phyloP scores from a whole-genome alignment of 805 yeast species.

The Hanseniaspora lindneri region DNA sequence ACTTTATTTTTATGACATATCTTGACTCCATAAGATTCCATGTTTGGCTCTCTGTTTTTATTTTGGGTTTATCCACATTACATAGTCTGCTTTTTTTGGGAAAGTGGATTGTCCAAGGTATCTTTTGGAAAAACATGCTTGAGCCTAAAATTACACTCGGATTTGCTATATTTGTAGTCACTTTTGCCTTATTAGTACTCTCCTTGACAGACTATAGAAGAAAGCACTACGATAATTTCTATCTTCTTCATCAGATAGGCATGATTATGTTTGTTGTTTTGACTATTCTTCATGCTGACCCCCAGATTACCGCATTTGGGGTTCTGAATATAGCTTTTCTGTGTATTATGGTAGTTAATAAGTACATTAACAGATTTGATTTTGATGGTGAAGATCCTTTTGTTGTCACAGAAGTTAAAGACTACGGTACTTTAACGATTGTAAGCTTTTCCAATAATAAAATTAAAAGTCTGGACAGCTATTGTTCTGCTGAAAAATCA shows the following conservation, averaged over 20 bases:
- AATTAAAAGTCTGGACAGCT: constrained; percentile 20
- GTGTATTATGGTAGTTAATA: constrained; percentile 16
- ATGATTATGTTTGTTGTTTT: constrained; percentile 36
- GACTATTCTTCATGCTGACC: constrained; percentile 55
- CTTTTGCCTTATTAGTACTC: constrained; percentile 32
- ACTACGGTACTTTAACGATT: constrained; percentile 18
- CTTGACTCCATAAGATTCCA: constrained; percentile 47
- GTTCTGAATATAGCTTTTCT: constrained; percentile 21
- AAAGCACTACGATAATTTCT: constrained; percentile 41
- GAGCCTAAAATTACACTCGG: constrained; percentile 41
- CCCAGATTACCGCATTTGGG: constrained; percentile 40
- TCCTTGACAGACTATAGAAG: constrained; percentile 38
- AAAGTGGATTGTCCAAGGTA: constrained; percentile 35
- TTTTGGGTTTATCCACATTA: constrained; percentile 34
- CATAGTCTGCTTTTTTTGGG: constrained; percentile 45
- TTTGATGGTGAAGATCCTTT: constrained; percentile 6
- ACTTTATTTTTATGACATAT: constrained; percentile 35
- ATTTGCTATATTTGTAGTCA: constrained; percentile 31
- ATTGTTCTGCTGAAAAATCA: constrained; percentile 8
- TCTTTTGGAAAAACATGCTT: constrained; percentile 29
- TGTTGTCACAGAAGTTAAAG: constrained; percentile 9
- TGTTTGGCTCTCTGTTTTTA: constrained; percentile 58
- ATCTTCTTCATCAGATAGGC: constrained; percentile 43
- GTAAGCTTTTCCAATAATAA: constrained; percentile 17
- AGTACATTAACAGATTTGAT: constrained; percentile 5